A percentile compares a stretch with the other conserved stretches of the same genome.
Evolutionary conservation across 805 yeast genomes (phyloP).

Genomic region (Babjeviella inositovora): DNA sequence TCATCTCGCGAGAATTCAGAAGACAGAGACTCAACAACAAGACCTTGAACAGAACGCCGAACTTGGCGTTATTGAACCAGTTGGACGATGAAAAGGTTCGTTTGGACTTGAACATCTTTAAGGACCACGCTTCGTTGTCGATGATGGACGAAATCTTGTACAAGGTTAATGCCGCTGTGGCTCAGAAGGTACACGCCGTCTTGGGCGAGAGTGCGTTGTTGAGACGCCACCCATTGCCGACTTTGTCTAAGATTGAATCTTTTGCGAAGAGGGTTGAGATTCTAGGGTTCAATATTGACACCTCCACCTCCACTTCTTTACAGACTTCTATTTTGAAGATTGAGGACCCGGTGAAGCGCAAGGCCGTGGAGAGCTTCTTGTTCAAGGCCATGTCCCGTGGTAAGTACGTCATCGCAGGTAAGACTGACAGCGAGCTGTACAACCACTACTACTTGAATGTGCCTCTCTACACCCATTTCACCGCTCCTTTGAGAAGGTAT

Average conservation of each 20-base stretch:
- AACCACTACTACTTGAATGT: slow-evolving; percentile 71
- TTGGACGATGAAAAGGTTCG: slow-evolving; percentile 76
- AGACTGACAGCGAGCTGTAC: slow-evolving; percentile 60
- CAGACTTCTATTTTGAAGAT: slow-evolving; percentile 55
- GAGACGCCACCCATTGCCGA: slow-evolving; percentile 80
- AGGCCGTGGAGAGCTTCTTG: slow-evolving; percentile 64
- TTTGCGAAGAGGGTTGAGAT: slow-evolving; percentile 57
- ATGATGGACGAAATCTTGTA: slow-evolving; percentile 63
- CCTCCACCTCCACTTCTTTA: slow-evolving; percentile 54
- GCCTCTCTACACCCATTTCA: slow-evolving; percentile 85
- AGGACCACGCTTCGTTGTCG: slow-evolving; percentile 35
- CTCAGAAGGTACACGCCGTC: slow-evolving; percentile 58
- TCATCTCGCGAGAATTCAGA: slow-evolving; percentile 54
- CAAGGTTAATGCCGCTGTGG: slow-evolving; percentile 74
- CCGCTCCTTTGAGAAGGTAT: slow-evolving; percentile 84
- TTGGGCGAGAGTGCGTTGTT: slow-evolving; percentile 73
- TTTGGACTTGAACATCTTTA: slow-evolving; percentile 58
- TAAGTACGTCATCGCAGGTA: slow-evolving; percentile 79
- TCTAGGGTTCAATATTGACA: slow-evolving; percentile 56
- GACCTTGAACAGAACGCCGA: slow-evolving; percentile 27
- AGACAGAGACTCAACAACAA: slow-evolving; percentile 45
- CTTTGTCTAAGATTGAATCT: slow-evolving; percentile 63
- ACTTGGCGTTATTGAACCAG: slow-evolving; percentile 56
- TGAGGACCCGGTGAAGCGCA: slow-evolving; percentile 44
- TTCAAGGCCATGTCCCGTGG: slow-evolving; percentile 76